phyloP scores from a whole-genome alignment of 2,329 filamentous ascomycete species.

The Tricladium varicosporioides region DNA sequence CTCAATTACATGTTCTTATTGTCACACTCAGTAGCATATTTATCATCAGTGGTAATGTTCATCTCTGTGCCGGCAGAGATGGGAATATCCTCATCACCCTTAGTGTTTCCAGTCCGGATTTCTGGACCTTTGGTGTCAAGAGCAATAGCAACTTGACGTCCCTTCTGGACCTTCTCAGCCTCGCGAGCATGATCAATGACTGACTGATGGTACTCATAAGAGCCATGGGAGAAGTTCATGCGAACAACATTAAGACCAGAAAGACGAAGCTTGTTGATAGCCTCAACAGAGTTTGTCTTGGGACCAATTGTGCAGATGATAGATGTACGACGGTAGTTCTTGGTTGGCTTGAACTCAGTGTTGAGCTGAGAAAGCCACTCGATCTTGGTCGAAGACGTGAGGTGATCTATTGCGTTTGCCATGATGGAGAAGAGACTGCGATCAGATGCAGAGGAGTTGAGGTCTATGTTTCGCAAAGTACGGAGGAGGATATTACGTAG shows the following conservation, averaged over 20 bases:
- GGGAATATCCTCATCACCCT: slow-evolving; percentile 70
- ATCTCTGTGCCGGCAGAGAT: slow-evolving; percentile 80
- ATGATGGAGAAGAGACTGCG: slow-evolving; percentile 22
- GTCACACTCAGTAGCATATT: slow-evolving; percentile 81
- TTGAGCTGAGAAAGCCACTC: slow-evolving; percentile 71
- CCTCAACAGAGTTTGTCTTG: slow-evolving; percentile 97
- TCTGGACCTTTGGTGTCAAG: slow-evolving; percentile 82
- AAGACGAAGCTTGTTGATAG: slow-evolving; percentile 89
- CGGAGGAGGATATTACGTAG: not conserved
- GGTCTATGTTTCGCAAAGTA: not conserved
- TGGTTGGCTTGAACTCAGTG: slow-evolving; percentile 80
- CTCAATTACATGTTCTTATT: slow-evolving; percentile 84
- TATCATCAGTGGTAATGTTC: slow-evolving; percentile 95
- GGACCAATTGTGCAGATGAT: slow-evolving; percentile 99
- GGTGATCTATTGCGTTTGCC: slow-evolving; percentile 78
- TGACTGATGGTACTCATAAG: slow-evolving; percentile 96
- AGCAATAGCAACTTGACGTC: slow-evolving; percentile 92
- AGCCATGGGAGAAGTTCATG: slow-evolving; percentile 98
- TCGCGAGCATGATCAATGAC: slow-evolving; percentile 94
- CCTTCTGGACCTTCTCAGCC: slow-evolving; percentile 73
- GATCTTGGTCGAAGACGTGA: slow-evolving; percentile 69
- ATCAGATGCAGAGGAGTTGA: not conserved
- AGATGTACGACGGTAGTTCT: slow-evolving; percentile 92
- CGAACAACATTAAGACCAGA: slow-evolving; percentile 96
- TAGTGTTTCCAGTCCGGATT: slow-evolving; percentile 79